A percentile compares a stretch with the other conserved stretches of the same genome.
phyloP scores from a whole-genome alignment of 176 grass and related monocot species.

The Luzula sylvatica region DNA sequence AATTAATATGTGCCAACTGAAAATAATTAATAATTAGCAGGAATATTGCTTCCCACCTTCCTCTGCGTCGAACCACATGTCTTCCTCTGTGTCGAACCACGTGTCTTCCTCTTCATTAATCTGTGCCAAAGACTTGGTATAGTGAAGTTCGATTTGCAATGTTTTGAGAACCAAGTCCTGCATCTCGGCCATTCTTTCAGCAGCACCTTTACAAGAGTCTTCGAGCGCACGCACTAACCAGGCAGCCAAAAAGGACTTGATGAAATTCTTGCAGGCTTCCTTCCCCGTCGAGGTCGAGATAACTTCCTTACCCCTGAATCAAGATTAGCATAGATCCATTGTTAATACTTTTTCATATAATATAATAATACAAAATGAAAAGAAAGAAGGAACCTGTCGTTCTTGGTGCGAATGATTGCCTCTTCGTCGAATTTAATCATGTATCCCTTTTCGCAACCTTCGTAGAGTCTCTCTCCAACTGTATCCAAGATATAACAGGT shows the following conservation, averaged over 20 bases:
- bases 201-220: slow-evolving; percentile 77
- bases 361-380: too few relatives aligned
- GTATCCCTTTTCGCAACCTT: slow-evolving; percentile 83
- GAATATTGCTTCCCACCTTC: too few relatives aligned
- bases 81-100: too few relatives aligned
- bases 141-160: slow-evolving; percentile 93
- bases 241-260: slow-evolving; percentile 77
- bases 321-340: too few relatives aligned
- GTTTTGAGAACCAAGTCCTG: slow-evolving; percentile 35
- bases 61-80: too few relatives aligned
- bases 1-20: too few relatives aligned
- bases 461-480: slow-evolving; percentile 74
- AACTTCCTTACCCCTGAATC: slow-evolving; percentile 2
- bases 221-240: slow-evolving; percentile 24
- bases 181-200: slow-evolving; percentile 34
- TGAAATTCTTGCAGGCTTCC: slow-evolving; percentile 88
- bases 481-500: slow-evolving; percentile 75
- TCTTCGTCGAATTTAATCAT: slow-evolving; percentile 66
- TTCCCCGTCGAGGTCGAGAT: slow-evolving; percentile 54
- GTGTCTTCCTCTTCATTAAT: too few relatives aligned
- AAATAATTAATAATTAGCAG: too few relatives aligned
- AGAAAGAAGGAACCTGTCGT: too few relatives aligned
- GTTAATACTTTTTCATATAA: too few relatives aligned
- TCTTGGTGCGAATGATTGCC: slow-evolving; percentile 64
- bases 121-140: slow-evolving; percentile 26